phyloP scores from a whole-genome alignment of 345 rosid genomes.

The Populus simonii region DNA sequence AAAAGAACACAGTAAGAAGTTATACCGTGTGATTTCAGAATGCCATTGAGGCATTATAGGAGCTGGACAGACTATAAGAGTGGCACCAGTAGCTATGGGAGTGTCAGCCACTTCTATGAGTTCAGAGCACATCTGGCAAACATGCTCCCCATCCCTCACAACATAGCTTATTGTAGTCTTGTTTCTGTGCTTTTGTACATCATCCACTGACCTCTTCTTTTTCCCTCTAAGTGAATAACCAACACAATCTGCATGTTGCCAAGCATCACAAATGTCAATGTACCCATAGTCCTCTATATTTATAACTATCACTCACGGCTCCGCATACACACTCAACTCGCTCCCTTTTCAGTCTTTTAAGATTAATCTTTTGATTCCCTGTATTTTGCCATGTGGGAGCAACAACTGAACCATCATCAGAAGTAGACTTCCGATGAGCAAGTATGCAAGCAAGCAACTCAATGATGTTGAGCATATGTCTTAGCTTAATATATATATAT shows the following conservation, averaged over 20 bases:
- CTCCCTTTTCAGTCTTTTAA: slow-evolving; percentile 69
- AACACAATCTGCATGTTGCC: slow-evolving; percentile 99
- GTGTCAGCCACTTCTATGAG: slow-evolving; percentile 67
- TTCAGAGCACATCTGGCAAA: slow-evolving; percentile 76
- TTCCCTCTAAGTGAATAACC: slow-evolving; percentile 81
- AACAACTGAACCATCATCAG: slow-evolving; percentile 31
- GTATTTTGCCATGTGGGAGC: slow-evolving; percentile 24
- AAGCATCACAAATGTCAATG: slow-evolving; percentile 97
- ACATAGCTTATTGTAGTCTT: slow-evolving; percentile 44
- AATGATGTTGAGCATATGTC: neutral
- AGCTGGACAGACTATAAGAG: slow-evolving; percentile 93
- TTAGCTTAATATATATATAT: too few relatives aligned
- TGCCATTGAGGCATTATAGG: slow-evolving; percentile 96
- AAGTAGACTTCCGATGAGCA: slow-evolving; percentile 57
- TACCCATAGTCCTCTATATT: slow-evolving; percentile 86
- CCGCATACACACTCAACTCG: slow-evolving; percentile 95
- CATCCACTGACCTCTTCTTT: slow-evolving; percentile 29
- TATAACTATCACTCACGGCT: slow-evolving; percentile 81
- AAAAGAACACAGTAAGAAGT: slow-evolving; percentile 18
- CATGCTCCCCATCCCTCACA: slow-evolving; percentile 68
- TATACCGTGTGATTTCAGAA: slow-evolving; percentile 80
- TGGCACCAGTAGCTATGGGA: slow-evolving; percentile 81
- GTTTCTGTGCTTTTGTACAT: slow-evolving; percentile 46
- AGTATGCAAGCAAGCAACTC: slow-evolving; percentile 90
- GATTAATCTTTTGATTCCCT: slow-evolving; percentile 39